Base-by-base conservation (phyloP, 192 early-diverging fungal species). In the Linnemannia hyalina region DNA sequence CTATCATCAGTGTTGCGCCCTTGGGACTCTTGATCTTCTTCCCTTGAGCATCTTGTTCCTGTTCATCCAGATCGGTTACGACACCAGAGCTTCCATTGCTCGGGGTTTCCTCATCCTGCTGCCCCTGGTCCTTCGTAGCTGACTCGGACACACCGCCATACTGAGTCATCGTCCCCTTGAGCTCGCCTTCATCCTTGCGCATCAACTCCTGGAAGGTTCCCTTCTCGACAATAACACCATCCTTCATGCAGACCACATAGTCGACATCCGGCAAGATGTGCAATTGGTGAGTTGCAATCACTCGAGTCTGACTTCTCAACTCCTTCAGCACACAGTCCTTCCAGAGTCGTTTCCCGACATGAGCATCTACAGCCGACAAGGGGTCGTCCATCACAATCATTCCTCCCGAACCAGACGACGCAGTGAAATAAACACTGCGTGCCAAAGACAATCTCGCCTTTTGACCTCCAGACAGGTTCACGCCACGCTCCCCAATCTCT, bases 361-460 rank as follows among this genome's bases (percentile, higher is more conserved):
- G 82, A 20, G 89, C 93, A 82, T 99, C 98, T 0, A 98, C 97
- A 11, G 97, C 97, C 6, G 94, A 95, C 52, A 98, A 89, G 35
- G 92, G 94, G 83, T 97, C 97, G 87, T 98, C 97, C 80, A 97
- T 91, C 6, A 97, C 73, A 38, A 97, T 83, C 26, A 89, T 91
- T 8, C 89, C 86, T 63, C 57, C 57, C 22, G 57, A 63, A 2
- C 26, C 57, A 63, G 57, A 63, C 6, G 57, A 63, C 1, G 93
- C 91, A 20, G 86, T 68, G 73, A 89, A 91, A 82, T 97, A 99
- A 6, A 97, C 91, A 13, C 96, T 96, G 20, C 97, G 90, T 3
- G 97, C 97, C 40, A 98, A 89, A 0, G 96, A 88, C 46, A 99
- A 90, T 41, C 97, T 90, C 63, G 95, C 95, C 89, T 97, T 97